Base-by-base conservation (phyloP, 768 basidiomycete genomes). In the Lentinula raphanica region DNA sequence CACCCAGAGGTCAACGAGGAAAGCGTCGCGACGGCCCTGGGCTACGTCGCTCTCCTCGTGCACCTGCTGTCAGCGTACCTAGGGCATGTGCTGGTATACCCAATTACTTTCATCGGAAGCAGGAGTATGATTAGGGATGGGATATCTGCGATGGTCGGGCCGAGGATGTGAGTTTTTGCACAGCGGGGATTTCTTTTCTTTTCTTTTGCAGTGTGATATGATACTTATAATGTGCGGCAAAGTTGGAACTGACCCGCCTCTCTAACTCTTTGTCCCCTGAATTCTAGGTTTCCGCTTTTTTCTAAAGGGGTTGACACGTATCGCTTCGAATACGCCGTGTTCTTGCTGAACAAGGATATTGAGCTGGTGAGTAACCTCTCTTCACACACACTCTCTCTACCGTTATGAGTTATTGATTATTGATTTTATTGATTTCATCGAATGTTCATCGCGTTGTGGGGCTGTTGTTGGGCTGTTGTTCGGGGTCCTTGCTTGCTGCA, bases 311-410 rank as follows among this genome's bases (percentile, higher is more conserved):
- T 98, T 58, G 97, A 98, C 68, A 90, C 88, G 42, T 98, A 98
- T 72, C 82, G 97, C 25, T 99, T 96, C 66, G 96, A 98, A 71
- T 99, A 98, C 74, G 97, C 87, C 3, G 96, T 98, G 3, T 98
- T 94, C 71, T 73, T 99, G 40, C 77, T 98, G 31, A 99, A 99
- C 76, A 99, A 98, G 72, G 81, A 99, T 71, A 94, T 99, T 63
- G 96, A 99, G 74, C 79, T 94, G 82, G 94, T 95, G 62, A 60
- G 80, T 62, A 23, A 42, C 40, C n/a, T n/a, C n/a, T n/a, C n/a
- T n/a, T n/a, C n/a, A n/a, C 28, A 45, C 53, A 45, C 50, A 39
- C 40, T 28, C 13, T 25, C 40, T 31, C 28, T 49, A 19, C 6
- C 6, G n/a, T n/a, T 15, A 31, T 38, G 21, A 40, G 19, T 19